These are phyloP conservation scores for Aspergillus steynii DNA, from an alignment of 495 filamentous ascomycete species.

Conservation along the genomic window DNA sequence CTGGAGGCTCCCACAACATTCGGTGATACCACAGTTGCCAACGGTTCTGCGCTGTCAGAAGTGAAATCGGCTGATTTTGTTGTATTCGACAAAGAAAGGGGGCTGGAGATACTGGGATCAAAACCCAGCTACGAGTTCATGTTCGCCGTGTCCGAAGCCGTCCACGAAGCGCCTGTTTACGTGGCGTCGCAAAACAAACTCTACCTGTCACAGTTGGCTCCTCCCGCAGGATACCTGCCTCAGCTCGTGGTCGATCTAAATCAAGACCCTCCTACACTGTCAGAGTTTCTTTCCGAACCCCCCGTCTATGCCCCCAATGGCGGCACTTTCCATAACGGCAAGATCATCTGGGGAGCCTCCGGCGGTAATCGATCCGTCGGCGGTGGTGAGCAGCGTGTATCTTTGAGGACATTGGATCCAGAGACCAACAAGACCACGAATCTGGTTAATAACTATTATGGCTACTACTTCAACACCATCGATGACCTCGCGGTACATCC, in stretches of 20 bases:
- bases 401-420: slow-evolving; percentile 29
- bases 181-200: slow-evolving; percentile 38
- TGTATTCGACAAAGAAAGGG: slow-evolving; percentile 36
- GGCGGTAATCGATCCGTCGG: slow-evolving; percentile 27
- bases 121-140: slow-evolving; percentile 31
- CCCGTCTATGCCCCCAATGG: slow-evolving; percentile 38
- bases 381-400: slow-evolving; percentile 25
- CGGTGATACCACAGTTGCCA: slow-evolving; percentile 26
- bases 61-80: slow-evolving; percentile 35
- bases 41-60: slow-evolving; percentile 26
- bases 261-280: slow-evolving; percentile 31
- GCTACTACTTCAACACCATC: slow-evolving; percentile 30
- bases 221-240: slow-evolving; percentile 28
- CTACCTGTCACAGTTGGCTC: slow-evolving; percentile 30
- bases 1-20: slow-evolving; percentile 15
- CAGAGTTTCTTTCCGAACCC: slow-evolving; percentile 33
- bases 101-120: slow-evolving; percentile 33
- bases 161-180: slow-evolving; percentile 46
- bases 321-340: slow-evolving; percentile 27
- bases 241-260: slow-evolving; percentile 38
- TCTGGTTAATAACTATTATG: slow-evolving; percentile 34
- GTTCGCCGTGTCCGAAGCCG: slow-evolving; percentile 29
- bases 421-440: slow-evolving; percentile 25
- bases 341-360: slow-evolving; percentile 27
- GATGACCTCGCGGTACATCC: slow-evolving; percentile 30